phyloP scores from a whole-genome alignment of 768 basidiomycete species.

The Tephrocybe sp. region DNA sequence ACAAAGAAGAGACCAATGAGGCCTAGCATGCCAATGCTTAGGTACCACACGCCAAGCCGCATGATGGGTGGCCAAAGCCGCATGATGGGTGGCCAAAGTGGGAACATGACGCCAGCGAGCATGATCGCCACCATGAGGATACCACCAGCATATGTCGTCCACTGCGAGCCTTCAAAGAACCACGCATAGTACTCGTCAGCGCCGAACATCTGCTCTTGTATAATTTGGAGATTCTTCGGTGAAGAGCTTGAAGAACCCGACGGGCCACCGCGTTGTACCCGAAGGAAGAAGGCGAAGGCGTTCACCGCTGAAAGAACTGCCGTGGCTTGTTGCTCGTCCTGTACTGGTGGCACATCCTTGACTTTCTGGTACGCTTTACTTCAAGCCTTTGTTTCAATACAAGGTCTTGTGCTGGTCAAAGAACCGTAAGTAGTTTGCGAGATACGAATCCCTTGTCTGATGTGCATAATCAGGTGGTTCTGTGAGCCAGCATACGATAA shows the following conservation, averaged over 20 bases:
- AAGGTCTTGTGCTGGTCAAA: slow-evolving; percentile 89
- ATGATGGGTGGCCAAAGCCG: no score
- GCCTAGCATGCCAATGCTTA: no score
- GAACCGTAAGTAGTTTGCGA: slow-evolving; percentile 69
- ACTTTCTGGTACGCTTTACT: slow-evolving; percentile 87
- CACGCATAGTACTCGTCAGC: slow-evolving; percentile 88
- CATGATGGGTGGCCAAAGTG: slow-evolving; percentile 97
- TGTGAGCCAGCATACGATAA: slow-evolving; percentile 95
- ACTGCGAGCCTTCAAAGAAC: slow-evolving; percentile 94
- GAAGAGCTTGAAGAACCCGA: slow-evolving; percentile 65
- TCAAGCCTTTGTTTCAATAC: slow-evolving; percentile 91
- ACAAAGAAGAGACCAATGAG: no score
- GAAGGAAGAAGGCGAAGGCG: slow-evolving; percentile 88
- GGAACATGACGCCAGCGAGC: slow-evolving; percentile 98
- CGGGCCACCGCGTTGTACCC: slow-evolving; percentile 75
- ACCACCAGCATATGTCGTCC: slow-evolving; percentile 90
- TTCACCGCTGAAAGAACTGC: slow-evolving; percentile 66
- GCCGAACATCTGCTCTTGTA: slow-evolving; percentile 77
- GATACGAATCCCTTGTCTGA: slow-evolving; percentile 4
- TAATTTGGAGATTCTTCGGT: slow-evolving; percentile 78
- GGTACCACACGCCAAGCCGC: no score
- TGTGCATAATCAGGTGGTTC: slow-evolving; percentile 57
- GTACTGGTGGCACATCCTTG: slow-evolving; percentile 73
- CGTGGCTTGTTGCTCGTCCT: slow-evolving; percentile 72
- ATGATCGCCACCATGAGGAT: slow-evolving; percentile 89